Evolutionary conservation across 2,329 filamentous ascomycete genomes (phyloP), one percentile per base, ranked within the genome.

Genomic region (Ceratocystis eucalypticola): DNA sequence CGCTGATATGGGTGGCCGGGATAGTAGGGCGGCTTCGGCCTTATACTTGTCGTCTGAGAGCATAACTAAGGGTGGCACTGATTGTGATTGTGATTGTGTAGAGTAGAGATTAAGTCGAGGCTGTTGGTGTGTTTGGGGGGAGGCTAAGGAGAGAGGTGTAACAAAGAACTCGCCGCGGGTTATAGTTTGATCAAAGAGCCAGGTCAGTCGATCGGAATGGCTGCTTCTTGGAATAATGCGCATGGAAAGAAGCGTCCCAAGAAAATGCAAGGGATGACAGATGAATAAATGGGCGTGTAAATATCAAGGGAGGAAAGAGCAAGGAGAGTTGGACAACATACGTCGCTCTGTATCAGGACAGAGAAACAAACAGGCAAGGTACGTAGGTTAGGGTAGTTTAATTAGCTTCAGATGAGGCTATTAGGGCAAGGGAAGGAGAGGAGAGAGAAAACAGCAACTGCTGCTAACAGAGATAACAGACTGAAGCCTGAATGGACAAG

Each of bases 131-230:
- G 33, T 30, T 7, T 12, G 44, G 5, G 61, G 41, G n/a, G 44
- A 30, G 3, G 45, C 8, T 5, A 50, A n/a, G 3, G 55, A 59
- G 55, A 37, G 55, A 59, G 55, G 28, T 5, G 55, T 37, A n/a
- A 59, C 28, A n/a, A 59, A 17, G 17, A 59, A 25, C 55, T 59
- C 55, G 41, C 45, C 44, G 41, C 37, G 44, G 25, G 25, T 46
- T 22, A 63, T 48, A 30, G 25, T 46, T 37, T 63, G 61, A 63
- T 63, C 61, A 37, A 63, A 63, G 22, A 63, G 46, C 61, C 61
- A 63, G 25, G 61, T 48, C 25, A 63, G 33, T 63, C 44, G 61
- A 63, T 63, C 61, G 28, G 25, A 20, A 37, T n/a, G 28, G 20
- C 61, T 63, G 44, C 25, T 33, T 59, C 37, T 48, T 48, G 46